Evolutionary conservation across 164 flowering plant species (phyloP), one percentile per base, ranked within the genome.

Genomic region (Vitis rupestris): DNA sequence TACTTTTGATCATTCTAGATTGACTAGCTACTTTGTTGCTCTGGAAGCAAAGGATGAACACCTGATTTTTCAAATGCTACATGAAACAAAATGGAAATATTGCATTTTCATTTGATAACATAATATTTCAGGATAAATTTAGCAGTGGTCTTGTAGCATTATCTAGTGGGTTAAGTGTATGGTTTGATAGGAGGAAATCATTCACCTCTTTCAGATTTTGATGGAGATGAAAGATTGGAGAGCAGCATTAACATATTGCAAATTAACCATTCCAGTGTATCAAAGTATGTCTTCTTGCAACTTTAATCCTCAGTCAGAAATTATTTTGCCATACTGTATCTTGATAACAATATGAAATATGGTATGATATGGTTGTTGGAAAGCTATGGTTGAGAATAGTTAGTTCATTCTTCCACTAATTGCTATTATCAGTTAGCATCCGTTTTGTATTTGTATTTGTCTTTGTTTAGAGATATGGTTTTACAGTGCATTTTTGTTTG

Each of bases 221-320:
- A 86, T 91, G 97, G 97, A 91, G 78, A 79, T 88, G 71, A 75
- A 88, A 67, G 84, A 86, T 44, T 95, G 99, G 99, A 78, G 68
- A 74, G 90, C 81, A 63, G 97, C 98, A 56, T 81, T 93, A 51
- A 54, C 66, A 8, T 90, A 82, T 73, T 89, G 97, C 85, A 83
- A 84, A 72, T 72, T 85, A 71, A 89, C 92, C 49, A 79, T 95
- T 76, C 92, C 93, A 59, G 82, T 80, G 37, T 95, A 95, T 80
- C 74, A 88, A 79, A 87, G 98, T 93, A 87, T 55, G 92, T 76
- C 16, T 60, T 31, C 30, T 56, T 66, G 70, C 30, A 50, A 58
- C 52, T 67, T 29, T 37, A 62, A 5, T 10, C 29, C 30, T 16
- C 27, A 57, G 23, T 9, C 27, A 9, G 10, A 53, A 66, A 14